phyloP scores from a whole-genome alignment of 169 alveolate genomes.

The Plasmodium gallinaceum region DNA sequence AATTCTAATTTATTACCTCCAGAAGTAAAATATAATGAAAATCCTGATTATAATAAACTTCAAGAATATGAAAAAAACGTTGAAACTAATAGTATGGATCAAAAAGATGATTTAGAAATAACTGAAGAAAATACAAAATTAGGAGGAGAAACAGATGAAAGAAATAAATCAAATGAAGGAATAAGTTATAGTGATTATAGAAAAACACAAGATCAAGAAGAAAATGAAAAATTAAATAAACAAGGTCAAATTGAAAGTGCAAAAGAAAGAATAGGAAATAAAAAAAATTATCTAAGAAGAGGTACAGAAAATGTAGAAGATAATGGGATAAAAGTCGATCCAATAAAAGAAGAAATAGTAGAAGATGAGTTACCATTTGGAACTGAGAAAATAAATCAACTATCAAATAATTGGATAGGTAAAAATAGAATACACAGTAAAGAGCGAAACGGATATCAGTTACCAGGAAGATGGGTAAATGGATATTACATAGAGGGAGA shows the following conservation, averaged over 20 bases:
- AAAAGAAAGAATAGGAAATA: not conserved
- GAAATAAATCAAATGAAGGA: too few relatives aligned
- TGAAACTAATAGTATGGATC: not conserved
- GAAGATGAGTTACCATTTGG: not conserved
- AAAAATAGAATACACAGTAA: not conserved
- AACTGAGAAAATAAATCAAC: not conserved
- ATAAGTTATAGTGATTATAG: not conserved
- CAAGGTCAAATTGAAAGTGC: not conserved
- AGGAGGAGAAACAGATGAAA: not conserved
- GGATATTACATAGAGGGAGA: not conserved
- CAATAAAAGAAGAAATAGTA: not conserved
- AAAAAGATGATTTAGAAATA: not conserved
- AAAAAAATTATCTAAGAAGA: not conserved
- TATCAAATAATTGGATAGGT: not conserved
- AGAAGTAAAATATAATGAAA: not conserved
- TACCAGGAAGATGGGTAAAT: not conserved
- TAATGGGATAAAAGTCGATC: not conserved
- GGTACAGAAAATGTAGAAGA: constrained; percentile 10
- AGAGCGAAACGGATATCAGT: not conserved
- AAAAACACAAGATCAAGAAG: not conserved
- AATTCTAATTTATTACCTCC: too few relatives aligned
- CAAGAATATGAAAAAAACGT: not conserved
- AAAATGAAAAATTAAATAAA: not conserved
- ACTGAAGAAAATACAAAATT: not conserved
- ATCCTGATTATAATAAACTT: too few relatives aligned